Conservation (phyloP, 2,329 filamentous ascomycete genomes). For the Nigrograna mackinnonii region DNA sequence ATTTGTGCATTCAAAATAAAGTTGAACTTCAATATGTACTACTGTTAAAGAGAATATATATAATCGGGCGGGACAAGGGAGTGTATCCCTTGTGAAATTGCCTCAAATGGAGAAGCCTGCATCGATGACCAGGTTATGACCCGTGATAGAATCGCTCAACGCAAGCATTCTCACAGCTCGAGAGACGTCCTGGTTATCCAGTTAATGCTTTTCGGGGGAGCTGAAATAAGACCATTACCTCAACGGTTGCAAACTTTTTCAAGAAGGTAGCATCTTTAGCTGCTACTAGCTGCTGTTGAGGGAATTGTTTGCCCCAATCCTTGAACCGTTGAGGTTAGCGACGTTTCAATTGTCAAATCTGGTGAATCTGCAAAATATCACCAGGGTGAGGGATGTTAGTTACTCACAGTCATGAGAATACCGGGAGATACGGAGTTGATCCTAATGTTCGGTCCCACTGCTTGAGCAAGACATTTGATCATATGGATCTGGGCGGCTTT, state of each 20-base stretch:
- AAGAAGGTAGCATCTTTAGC: background rate
- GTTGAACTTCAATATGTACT: too few relatives aligned
- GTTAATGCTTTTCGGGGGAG: background rate
- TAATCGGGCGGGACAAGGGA: too few relatives aligned
- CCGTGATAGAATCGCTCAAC: background rate
- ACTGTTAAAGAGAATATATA: too few relatives aligned
- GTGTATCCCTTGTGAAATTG: too few relatives aligned
- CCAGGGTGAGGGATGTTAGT: background rate
- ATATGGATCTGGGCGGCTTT: slow-evolving; percentile 71
- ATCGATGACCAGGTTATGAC: background rate
- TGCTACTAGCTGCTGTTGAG: background rate
- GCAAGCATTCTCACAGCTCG: background rate
- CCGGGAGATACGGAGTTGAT: slow-evolving; percentile 66
- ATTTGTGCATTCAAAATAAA: too few relatives aligned
- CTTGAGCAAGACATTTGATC: slow-evolving; percentile 63
- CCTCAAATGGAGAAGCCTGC: background rate
- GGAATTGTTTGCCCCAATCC: slow-evolving; percentile 1
- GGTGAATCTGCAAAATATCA: background rate
- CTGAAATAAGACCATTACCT: background rate
- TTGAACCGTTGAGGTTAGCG: too few relatives aligned
- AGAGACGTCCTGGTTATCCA: background rate
- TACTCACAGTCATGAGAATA: slow-evolving; percentile 56
- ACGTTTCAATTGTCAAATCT: too few relatives aligned
- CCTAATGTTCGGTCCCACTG: slow-evolving; percentile 62
- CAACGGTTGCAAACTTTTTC: slow-evolving; percentile 8